phyloP scores from a whole-genome alignment of 768 basidiomycete genomes.

The Tylopilus plumbeoviolaceoides region DNA sequence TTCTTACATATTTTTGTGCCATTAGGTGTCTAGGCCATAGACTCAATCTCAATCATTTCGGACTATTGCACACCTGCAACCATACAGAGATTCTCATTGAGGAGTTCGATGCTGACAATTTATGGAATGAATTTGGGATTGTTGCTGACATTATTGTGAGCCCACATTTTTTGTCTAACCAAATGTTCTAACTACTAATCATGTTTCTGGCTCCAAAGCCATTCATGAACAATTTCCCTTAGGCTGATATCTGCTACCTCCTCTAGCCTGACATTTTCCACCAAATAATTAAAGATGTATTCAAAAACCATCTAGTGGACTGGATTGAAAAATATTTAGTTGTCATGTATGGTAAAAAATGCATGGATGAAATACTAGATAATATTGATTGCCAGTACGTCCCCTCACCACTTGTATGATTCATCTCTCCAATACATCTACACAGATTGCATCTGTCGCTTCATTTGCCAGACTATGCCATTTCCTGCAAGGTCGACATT shows the following conservation, averaged over 20 bases:
- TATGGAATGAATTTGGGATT: neutral
- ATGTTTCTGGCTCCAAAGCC: neutral
- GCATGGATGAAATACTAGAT: neutral
- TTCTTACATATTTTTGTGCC: no score
- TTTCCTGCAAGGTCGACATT: no score
- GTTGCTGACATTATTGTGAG: neutral
- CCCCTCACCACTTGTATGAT: neutral
- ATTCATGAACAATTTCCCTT: conserved; percentile 1
- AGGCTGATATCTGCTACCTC: neutral
- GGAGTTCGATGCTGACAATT: neutral
- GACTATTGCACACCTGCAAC: neutral
- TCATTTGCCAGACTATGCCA: neutral
- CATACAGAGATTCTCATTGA: neutral
- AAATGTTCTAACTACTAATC: no score
- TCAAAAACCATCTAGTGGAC: neutral
- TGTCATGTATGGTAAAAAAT: neutral
- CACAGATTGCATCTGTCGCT: neutral
- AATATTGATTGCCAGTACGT: neutral
- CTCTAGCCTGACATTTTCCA: neutral
- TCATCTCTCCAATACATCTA: neutral
- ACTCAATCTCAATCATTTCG: neutral
- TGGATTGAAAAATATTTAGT: neutral
- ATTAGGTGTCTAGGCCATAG: neutral
- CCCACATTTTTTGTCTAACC: no score
- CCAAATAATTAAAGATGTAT: neutral